Percentiles rank a stretch among this genome's conserved stretches.
Evolutionary conservation across 2,329 filamentous ascomycete genomes (phyloP).

Genomic region (Arthrinium phaeospermum): DNA sequence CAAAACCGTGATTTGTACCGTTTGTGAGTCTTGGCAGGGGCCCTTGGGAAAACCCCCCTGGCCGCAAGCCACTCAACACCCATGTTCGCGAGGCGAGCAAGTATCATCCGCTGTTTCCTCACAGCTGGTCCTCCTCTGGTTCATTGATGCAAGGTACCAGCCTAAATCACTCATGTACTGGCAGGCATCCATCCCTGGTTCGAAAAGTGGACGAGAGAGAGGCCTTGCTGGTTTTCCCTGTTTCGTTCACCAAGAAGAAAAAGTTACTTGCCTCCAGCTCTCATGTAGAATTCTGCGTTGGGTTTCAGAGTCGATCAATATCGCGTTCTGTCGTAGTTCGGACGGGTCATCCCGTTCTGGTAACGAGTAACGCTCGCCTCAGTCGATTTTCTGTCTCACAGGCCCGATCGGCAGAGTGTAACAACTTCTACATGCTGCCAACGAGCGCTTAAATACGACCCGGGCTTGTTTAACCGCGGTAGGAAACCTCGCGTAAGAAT

Average conservation of each 20-base stretch:
- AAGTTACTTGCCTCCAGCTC: background rate
- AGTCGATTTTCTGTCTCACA: background rate
- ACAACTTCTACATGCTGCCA: background rate
- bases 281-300: background rate
- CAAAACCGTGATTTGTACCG: background rate
- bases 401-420: background rate
- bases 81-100: background rate
- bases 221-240: background rate
- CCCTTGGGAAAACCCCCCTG: background rate
- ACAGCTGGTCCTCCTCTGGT: background rate
- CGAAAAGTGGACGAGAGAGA: slow-evolving; percentile 5
- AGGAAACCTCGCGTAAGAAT: background rate
- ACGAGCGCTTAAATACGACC: background rate
- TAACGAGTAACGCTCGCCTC: background rate
- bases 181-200: background rate
- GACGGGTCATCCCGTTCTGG: background rate
- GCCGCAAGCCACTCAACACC: background rate
- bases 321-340: background rate
- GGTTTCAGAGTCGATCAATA: background rate
- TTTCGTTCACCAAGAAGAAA: background rate
- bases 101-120: slow-evolving; percentile 5
- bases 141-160: slow-evolving; percentile 13
- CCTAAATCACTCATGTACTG: slow-evolving; percentile 17
- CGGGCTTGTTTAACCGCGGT: background rate
- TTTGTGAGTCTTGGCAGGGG: slow-evolving; percentile 14